Evolutionary conservation across 2,329 filamentous ascomycete species (phyloP).

Genomic region (Sclerotinia glacialis): DNA sequence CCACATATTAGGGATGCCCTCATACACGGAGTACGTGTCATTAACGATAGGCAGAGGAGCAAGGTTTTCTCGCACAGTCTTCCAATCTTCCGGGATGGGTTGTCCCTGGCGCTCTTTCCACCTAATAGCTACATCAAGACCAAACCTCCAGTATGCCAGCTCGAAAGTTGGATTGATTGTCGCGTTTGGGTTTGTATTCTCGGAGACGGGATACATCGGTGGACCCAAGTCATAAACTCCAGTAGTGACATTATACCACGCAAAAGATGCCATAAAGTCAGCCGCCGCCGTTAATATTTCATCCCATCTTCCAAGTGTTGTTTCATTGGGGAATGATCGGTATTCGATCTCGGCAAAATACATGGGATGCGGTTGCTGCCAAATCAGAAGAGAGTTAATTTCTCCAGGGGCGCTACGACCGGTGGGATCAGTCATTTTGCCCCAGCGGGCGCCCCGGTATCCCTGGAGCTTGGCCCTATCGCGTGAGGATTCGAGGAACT

Average conservation of each 20-base stretch:
- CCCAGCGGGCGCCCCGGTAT: slow-evolving; percentile 45
- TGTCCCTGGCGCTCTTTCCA: slow-evolving; percentile 52
- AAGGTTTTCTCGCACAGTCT: slow-evolving; percentile 49
- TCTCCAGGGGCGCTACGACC: slow-evolving; percentile 56
- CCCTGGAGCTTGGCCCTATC: slow-evolving; percentile 39
- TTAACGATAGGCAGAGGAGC: slow-evolving; percentile 51
- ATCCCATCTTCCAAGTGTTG: slow-evolving; percentile 53
- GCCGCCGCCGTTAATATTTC: slow-evolving; percentile 50
- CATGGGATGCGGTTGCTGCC: slow-evolving; percentile 61
- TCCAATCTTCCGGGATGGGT: slow-evolving; percentile 48
- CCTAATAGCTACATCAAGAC: slow-evolving; percentile 50
- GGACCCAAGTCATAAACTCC: slow-evolving; percentile 52
- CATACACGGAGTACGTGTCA: slow-evolving; percentile 53
- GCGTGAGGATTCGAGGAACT: slow-evolving; percentile 38
- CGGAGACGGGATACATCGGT: slow-evolving; percentile 51
- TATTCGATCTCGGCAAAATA: slow-evolving; percentile 59
- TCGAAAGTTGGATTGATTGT: slow-evolving; percentile 60
- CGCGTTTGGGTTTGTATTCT: slow-evolving; percentile 56
- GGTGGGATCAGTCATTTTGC: slow-evolving; percentile 57
- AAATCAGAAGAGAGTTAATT: slow-evolving; percentile 59
- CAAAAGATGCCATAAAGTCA: slow-evolving; percentile 59
- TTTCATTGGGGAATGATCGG: slow-evolving; percentile 44
- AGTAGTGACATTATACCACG: slow-evolving; percentile 53
- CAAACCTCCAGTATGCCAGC: slow-evolving; percentile 59
- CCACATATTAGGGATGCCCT: slow-evolving; percentile 49